Evolutionary conservation across 2,329 filamentous ascomycete species (phyloP).

Genomic region (Nigrospora osmanthi): DNA sequence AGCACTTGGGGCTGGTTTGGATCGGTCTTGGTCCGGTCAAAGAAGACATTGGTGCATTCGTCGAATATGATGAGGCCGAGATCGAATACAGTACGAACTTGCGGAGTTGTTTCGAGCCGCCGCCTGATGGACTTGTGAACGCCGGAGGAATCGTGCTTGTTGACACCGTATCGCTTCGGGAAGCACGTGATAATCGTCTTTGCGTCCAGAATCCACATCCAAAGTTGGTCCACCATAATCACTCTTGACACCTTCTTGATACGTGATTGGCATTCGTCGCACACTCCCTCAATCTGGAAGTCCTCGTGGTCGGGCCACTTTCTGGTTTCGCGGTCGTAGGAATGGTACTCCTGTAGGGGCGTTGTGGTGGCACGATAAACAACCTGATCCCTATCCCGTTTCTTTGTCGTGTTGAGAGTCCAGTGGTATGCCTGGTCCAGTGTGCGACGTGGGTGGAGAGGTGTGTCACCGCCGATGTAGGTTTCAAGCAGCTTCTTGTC

Average conservation of each 20-base stretch:
- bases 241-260: constrained; percentile 15
- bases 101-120: constrained; percentile 14
- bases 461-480: constrained; percentile 24
- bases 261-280: constrained; percentile 6
- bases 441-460: constrained; percentile 34
- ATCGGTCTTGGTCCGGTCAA: constrained; percentile 24
- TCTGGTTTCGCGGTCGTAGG: constrained; percentile 3
- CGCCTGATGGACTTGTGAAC: constrained; percentile 31
- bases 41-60: constrained; percentile 30
- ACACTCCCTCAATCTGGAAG: constrained; percentile 1
- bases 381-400: constrained; percentile 33
- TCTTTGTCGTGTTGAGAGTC: constrained; percentile 28
- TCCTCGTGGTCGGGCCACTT: constrained; percentile 5
- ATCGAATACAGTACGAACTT: constrained; percentile 30
- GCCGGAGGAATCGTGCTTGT: constrained; percentile 28
- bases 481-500: constrained; percentile 24
- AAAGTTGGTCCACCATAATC: constrained; percentile 35
- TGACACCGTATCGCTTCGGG: constrained; percentile 32
- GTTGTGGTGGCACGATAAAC: constrained; percentile 28
- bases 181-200: constrained; percentile 31
- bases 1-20: constrained; percentile 27
- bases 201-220: constrained; percentile 33
- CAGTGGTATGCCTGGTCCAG: constrained; percentile 38
- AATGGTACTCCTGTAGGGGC: constrained; percentile 11
- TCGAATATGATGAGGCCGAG: constrained; percentile 32